phyloP scores from a whole-genome alignment of 2,329 filamentous ascomycete species.

The Botrytis cinerea region DNA sequence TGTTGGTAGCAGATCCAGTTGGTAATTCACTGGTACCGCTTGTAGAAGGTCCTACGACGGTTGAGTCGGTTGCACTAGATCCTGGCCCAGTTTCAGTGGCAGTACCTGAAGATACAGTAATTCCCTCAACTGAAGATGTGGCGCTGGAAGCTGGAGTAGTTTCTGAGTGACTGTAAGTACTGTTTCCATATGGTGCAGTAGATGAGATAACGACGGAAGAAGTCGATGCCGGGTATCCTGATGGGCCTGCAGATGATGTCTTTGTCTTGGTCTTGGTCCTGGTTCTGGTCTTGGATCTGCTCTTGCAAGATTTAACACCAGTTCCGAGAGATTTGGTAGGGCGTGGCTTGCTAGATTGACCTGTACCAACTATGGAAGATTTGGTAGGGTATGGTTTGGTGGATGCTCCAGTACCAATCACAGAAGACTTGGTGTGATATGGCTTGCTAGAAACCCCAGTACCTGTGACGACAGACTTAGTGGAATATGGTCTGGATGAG shows the following conservation, averaged over 20 bases:
- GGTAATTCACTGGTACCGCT: neutral
- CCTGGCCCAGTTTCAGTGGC: neutral
- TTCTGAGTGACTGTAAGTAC: constrained; percentile 5
- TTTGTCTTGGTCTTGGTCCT: constrained; percentile 26
- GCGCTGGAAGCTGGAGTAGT: neutral
- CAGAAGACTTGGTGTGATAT: neutral
- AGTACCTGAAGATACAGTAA: neutral
- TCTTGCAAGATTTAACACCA: neutral
- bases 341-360: neutral
- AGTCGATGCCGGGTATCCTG: neutral
- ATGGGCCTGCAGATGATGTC: neutral
- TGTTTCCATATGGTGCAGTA: constrained; percentile 19
- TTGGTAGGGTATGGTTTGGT: neutral
- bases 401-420: neutral
- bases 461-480: neutral
- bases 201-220: neutral
- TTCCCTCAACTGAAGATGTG: constrained; percentile 11
- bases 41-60: neutral
- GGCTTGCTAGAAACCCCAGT: neutral
- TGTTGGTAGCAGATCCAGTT: neutral
- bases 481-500: neutral
- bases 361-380: neutral
- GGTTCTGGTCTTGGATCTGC: constrained; percentile 21
- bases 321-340: constrained; percentile 7
- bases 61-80: neutral